phyloP scores from a whole-genome alignment of 2,329 filamentous ascomycete genomes.

The Aspergillus japonicus region DNA sequence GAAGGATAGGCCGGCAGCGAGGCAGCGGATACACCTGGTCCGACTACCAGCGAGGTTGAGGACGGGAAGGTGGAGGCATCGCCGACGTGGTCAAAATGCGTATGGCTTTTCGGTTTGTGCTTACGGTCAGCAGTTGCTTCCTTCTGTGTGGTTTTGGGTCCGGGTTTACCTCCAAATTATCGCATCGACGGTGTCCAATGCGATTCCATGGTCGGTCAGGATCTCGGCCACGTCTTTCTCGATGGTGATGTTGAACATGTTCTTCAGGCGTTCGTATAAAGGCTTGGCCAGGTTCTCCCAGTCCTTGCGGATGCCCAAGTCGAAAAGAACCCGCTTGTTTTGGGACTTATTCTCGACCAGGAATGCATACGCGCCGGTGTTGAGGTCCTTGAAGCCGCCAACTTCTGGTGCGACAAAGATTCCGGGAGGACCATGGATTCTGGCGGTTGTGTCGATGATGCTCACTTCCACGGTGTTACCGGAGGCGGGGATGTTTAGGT shows the following conservation, averaged over 20 bases:
- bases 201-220: neutral
- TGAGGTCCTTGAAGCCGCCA: neutral
- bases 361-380: conserved; percentile 10
- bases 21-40: conserved; percentile 20
- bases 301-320: conserved; percentile 50
- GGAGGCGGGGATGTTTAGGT: neutral
- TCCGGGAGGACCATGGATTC: neutral
- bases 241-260: neutral
- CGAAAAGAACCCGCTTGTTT: conserved; percentile 46
- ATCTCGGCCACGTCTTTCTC: conserved; percentile 6
- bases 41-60: conserved; percentile 34
- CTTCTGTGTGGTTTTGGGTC: neutral
- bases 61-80: conserved; percentile 46
- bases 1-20: conserved; percentile 20
- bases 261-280: neutral
- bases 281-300: conserved; percentile 39
- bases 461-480: neutral
- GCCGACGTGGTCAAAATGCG: conserved; percentile 46
- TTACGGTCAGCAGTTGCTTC: neutral
- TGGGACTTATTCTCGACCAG: conserved; percentile 29
- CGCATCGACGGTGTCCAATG: neutral
- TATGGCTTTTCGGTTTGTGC: conserved; percentile 18
- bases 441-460: neutral
- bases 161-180: conserved; percentile 4
- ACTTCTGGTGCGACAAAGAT: neutral